Evolutionary conservation across 331 rosid genomes (phyloP).

Genomic region (Quercus phellos): DNA sequence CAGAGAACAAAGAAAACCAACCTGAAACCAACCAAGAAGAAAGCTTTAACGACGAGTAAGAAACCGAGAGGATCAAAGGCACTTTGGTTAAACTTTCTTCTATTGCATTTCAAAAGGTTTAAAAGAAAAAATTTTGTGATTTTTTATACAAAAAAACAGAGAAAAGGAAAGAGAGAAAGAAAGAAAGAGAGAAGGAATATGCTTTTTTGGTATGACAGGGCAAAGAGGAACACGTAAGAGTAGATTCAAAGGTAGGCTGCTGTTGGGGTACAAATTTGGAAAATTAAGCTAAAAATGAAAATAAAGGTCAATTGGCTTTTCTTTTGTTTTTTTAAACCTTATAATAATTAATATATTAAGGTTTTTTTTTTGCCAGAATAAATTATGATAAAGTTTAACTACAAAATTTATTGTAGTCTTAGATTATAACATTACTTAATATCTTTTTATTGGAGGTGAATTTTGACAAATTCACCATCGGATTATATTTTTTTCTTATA

Average conservation of each 20-base stretch:
- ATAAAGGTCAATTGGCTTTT: not conserved
- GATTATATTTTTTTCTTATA: too few relatives aligned
- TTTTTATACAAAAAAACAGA: too few relatives aligned
- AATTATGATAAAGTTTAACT: too few relatives aligned
- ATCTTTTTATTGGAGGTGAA: fast-evolving
- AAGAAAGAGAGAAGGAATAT: constrained; percentile 30
- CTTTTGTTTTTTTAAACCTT: too few relatives aligned
- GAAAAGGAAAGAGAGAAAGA: not conserved
- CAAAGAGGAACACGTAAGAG: constrained; percentile 25
- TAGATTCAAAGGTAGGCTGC: not conserved
- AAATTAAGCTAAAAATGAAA: not conserved
- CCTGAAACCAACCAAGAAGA: constrained; percentile 17
- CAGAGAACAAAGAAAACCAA: constrained; percentile 14
- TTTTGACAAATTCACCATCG: fast-evolving
- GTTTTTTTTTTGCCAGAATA: too few relatives aligned
- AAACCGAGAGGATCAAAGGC: constrained; percentile 24
- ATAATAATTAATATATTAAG: too few relatives aligned
- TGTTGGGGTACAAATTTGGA: not conserved
- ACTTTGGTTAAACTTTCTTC: constrained; percentile 12
- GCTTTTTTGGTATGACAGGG: constrained; percentile 32
- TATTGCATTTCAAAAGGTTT: constrained; percentile 1
- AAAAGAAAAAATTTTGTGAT: not conserved
- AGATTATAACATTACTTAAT: too few relatives aligned
- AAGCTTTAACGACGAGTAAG: constrained; percentile 14
- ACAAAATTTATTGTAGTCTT: too few relatives aligned